phyloP scores from a whole-genome alignment of 2,329 filamentous ascomycete genomes.

The Sporothrix schenckii region DNA sequence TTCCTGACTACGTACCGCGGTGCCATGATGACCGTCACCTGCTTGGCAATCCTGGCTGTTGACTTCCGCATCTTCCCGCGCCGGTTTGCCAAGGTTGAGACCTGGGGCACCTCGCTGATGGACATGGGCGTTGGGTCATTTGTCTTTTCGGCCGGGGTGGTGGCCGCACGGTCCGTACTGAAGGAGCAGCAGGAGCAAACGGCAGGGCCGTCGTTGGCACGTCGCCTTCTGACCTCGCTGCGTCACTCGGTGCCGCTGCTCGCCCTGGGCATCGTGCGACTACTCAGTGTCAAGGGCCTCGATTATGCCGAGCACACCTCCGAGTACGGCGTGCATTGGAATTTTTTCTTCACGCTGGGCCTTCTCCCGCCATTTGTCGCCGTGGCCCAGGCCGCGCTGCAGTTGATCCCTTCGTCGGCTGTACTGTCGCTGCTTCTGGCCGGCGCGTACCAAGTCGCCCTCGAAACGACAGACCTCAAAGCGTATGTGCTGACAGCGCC shows the following conservation, averaged over 20 bases:
- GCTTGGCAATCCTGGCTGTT: constrained; percentile 90
- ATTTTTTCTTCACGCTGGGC: constrained; percentile 97
- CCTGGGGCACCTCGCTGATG: constrained; percentile 99
- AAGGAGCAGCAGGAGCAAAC: constrained; percentile 56
- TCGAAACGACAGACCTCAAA: constrained; percentile 79
- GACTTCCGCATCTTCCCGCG: constrained; percentile 93
- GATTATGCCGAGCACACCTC: constrained; percentile 97
- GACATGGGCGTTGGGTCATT: constrained; percentile 96
- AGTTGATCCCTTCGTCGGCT: constrained; percentile 74
- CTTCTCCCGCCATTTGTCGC: constrained; percentile 88
- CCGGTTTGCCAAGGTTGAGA: constrained; percentile 96
- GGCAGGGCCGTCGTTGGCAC: constrained; percentile 50
- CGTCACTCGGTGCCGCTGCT: constrained; percentile 84
- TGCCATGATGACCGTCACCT: constrained; percentile 88
- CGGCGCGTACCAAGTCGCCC: constrained; percentile 70
- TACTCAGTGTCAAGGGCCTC: constrained; percentile 88
- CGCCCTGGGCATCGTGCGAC: constrained; percentile 74
- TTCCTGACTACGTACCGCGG: constrained; percentile 92
- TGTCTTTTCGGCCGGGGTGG: constrained; percentile 89
- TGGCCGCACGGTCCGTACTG: constrained; percentile 80
- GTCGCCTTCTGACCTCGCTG: constrained; percentile 66
- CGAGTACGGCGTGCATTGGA: constrained; percentile 98
- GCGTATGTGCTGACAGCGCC: constrained; percentile 81
- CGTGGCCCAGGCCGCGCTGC: constrained; percentile 72
- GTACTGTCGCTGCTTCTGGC: constrained; percentile 70